Evolutionary conservation across 495 filamentous ascomycete species (phyloP).

Genomic region (Penicillium simplicissimum): DNA sequence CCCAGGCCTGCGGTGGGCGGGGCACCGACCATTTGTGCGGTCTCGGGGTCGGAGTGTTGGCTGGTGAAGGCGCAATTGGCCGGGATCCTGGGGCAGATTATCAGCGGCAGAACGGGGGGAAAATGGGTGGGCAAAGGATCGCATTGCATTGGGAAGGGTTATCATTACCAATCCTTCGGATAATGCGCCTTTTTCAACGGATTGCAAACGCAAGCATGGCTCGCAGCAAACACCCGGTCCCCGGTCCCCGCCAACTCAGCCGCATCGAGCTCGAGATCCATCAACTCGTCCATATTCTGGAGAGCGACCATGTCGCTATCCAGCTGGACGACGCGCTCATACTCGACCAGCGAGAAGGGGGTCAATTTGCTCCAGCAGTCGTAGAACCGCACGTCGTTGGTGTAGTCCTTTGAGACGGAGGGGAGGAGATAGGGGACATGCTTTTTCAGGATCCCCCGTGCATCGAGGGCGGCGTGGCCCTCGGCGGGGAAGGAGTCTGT

Average conservation of each 20-base stretch:
- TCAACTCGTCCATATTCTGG: constrained; percentile 83
- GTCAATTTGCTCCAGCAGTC: constrained; percentile 86
- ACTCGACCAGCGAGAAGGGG: constrained; percentile 68
- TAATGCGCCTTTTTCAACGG: constrained; percentile 75
- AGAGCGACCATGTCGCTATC: constrained; percentile 82
- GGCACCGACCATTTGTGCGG: constrained; percentile 58
- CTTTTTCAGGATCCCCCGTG: constrained; percentile 61
- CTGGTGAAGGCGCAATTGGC: constrained; percentile 73
- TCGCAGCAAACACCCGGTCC: constrained; percentile 66
- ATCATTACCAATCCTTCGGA: constrained; percentile 64
- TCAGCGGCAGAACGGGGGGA: constrained; percentile 17
- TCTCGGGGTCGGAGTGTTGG: constrained; percentile 60
- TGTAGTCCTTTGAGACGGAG: constrained; percentile 52
- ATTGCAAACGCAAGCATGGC: constrained; percentile 82
- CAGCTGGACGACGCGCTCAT: constrained; percentile 73
- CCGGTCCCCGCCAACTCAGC: constrained; percentile 52
- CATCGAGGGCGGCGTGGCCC: constrained; percentile 63
- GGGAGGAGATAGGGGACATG: constrained; percentile 65
- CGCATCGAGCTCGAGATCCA: constrained; percentile 69
- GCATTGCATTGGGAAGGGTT: not conserved
- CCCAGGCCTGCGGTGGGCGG: constrained; percentile 55
- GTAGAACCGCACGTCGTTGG: constrained; percentile 71
- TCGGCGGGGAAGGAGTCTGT: constrained; percentile 65
- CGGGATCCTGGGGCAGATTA: constrained; percentile 51
- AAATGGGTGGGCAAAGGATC: not conserved